Base-by-base conservation (phyloP, 1,139 yeast genomes). In the Taphrina communis region DNA sequence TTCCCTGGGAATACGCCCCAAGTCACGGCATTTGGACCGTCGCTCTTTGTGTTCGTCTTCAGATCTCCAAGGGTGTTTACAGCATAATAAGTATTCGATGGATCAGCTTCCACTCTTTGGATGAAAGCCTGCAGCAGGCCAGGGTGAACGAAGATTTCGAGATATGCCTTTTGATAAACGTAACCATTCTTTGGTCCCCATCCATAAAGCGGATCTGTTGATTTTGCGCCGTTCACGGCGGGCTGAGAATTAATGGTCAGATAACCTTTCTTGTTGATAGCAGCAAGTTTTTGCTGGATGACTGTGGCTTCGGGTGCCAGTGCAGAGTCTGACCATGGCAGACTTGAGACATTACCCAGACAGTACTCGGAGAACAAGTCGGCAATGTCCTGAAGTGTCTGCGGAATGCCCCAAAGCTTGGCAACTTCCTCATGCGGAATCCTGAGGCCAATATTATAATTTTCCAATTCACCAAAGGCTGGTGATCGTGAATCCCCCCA, bases 1-100 rank as follows among this genome's bases (percentile, higher is more conserved):
- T 89, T 89, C 60, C 96, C 96, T 21, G 97, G 97, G 84, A 90
- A 91, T 53, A 90, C 90, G 72, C 97, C 98, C 99, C 99, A 94
- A 14, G 99, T 94, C 67, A 92, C 97, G 8, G 98, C 97, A 76
- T 91, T 92, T 73, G 96, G 92, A 38, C 82, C 79, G 71, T 87
- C 89, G 63, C 85, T 88, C 55, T 84, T 84, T 63, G 94, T 86
- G 77, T 93, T 93, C 53, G 86, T 82, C 52, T 78, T 75, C 72
- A 90, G 81, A 53, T 85, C 81, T 38, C 92, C 75, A 69, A 82
- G 81, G 58, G 76, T 76, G 77, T 89, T 88, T 61, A 90, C 93
- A 3, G 94, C 88, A 76, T 91, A 92, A 79, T 86, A 94, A 6
- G 97, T 88, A 74, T 92, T 82, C 57, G 86, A 69, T 31, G 73